Conservation (phyloP, 2,329 filamentous ascomycete species). For the Monilinia aucupariae region DNA sequence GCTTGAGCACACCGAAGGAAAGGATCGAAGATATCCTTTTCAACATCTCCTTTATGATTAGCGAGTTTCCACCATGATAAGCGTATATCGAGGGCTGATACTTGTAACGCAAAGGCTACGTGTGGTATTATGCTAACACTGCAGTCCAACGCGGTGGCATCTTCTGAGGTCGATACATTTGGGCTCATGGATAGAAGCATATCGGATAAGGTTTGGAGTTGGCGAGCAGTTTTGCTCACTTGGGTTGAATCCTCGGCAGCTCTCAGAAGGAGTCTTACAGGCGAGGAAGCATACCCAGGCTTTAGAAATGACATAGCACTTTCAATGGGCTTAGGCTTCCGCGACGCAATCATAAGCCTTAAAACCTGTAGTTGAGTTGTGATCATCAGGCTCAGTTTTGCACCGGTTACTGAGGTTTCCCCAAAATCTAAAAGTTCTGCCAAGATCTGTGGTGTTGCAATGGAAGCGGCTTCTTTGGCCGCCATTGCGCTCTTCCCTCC, state of each 20-base stretch:
- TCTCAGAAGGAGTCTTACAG: slow-evolving; percentile 50
- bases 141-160: slow-evolving; percentile 49
- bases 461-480: slow-evolving; percentile 33
- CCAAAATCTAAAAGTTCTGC: slow-evolving; percentile 59
- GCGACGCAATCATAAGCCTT: slow-evolving; percentile 55
- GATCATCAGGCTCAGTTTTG: slow-evolving; percentile 51
- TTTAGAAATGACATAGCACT: slow-evolving; percentile 50
- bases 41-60: slow-evolving; percentile 52
- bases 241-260: slow-evolving; percentile 40
- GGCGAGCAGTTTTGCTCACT: slow-evolving; percentile 54
- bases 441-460: slow-evolving; percentile 41
- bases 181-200: slow-evolving; percentile 61
- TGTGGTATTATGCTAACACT: slow-evolving; percentile 52
- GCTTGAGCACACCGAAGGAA: slow-evolving; percentile 58
- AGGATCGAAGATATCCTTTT: slow-evolving; percentile 61
- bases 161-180: slow-evolving; percentile 59
- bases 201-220: slow-evolving; percentile 62
- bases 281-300: slow-evolving; percentile 50
- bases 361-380: slow-evolving; percentile 61
- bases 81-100: slow-evolving; percentile 55
- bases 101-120: slow-evolving; percentile 57
- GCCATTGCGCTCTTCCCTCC: slow-evolving; percentile 17
- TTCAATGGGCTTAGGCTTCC: slow-evolving; percentile 56
- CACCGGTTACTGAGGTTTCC: slow-evolving; percentile 39
- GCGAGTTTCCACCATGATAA: slow-evolving; percentile 62